A percentile compares a stretch with the other conserved stretches of the same genome.
Conservation (phyloP, 139 green algal species). For the Auxenochlorella pyrenoidosa region DNA sequence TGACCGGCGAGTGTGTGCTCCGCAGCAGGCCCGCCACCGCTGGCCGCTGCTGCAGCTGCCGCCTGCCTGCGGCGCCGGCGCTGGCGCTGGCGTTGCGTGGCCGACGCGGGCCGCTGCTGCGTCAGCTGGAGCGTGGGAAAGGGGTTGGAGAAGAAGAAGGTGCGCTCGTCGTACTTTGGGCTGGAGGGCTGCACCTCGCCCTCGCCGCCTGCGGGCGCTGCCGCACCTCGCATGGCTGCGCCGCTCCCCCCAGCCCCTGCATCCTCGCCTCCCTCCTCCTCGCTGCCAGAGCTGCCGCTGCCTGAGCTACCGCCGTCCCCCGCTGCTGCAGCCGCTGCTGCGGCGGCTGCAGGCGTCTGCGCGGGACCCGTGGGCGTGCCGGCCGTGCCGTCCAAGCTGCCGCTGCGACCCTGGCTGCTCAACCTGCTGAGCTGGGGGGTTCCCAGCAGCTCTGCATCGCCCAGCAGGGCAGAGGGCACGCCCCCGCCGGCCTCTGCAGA, state of each 20-base stretch:
- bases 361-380: neutral
- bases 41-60: neutral
- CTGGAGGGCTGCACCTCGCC: conserved; percentile 75
- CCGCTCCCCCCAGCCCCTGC: neutral
- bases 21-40: neutral
- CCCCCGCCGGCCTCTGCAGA: neutral
- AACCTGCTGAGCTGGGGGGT: conserved; percentile 42
- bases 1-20: neutral
- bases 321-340: neutral
- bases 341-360: neutral
- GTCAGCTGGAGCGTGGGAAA: conserved; percentile 31
- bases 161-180: conserved; percentile 95
- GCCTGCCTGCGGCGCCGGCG: neutral
- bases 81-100: neutral
- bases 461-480: neutral
- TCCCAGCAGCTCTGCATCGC: conserved; percentile 49
- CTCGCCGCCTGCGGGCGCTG: conserved; percentile 41
- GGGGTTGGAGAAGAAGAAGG: conserved; percentile 71
- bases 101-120: neutral
- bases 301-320: too few species aligned
- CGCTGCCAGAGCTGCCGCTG: neutral
- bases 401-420: neutral
- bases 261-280: neutral
- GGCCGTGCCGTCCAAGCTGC: neutral
- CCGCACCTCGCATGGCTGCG: neutral